Conservation (phyloP, 2,329 filamentous ascomycete genomes). For the Fusarium nelsonii region DNA sequence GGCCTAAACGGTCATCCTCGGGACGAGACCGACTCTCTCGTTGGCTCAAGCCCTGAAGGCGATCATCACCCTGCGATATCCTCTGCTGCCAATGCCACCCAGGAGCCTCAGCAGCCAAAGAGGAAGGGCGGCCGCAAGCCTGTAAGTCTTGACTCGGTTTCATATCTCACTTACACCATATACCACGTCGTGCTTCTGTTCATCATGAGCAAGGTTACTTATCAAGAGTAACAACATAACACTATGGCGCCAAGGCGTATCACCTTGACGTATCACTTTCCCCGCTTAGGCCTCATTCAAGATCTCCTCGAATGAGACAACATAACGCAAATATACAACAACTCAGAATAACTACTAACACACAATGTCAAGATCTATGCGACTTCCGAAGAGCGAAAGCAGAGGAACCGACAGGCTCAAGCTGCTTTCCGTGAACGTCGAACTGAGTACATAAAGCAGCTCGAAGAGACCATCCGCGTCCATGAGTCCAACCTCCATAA, state of each 20-base stretch:
- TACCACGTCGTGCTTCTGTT: background rate
- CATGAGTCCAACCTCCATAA: slow-evolving; percentile 95
- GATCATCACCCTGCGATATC: slow-evolving; percentile 57
- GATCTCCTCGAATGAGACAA: slow-evolving; percentile 13
- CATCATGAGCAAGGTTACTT: background rate
- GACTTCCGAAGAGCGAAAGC: slow-evolving; percentile 97
- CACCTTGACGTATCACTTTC: slow-evolving; percentile 10
- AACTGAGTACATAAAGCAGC: slow-evolving; percentile 99
- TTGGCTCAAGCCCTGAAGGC: slow-evolving; percentile 70
- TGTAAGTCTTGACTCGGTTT: slow-evolving; percentile 69
- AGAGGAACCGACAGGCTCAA: slow-evolving; percentile 96
- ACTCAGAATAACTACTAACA: slow-evolving; percentile 38
- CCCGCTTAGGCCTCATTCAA: slow-evolving; percentile 9
- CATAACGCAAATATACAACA: slow-evolving; percentile 6
- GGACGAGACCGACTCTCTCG: slow-evolving; percentile 72
- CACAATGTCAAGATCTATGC: slow-evolving; percentile 83
- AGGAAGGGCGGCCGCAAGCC: slow-evolving; percentile 98
- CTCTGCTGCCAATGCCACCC: slow-evolving; percentile 53
- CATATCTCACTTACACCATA: slow-evolving; percentile 9
- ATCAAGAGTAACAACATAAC: background rate
- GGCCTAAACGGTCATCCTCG: slow-evolving; percentile 55
- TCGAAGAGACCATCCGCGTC: slow-evolving; percentile 96
- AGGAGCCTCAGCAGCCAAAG: slow-evolving; percentile 79
- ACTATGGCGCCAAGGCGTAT: slow-evolving; percentile 2
- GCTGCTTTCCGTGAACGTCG: slow-evolving; percentile 96